phyloP scores from a whole-genome alignment of 1,284 basidiomycete species.

The Boletus semigastroideus region DNA sequence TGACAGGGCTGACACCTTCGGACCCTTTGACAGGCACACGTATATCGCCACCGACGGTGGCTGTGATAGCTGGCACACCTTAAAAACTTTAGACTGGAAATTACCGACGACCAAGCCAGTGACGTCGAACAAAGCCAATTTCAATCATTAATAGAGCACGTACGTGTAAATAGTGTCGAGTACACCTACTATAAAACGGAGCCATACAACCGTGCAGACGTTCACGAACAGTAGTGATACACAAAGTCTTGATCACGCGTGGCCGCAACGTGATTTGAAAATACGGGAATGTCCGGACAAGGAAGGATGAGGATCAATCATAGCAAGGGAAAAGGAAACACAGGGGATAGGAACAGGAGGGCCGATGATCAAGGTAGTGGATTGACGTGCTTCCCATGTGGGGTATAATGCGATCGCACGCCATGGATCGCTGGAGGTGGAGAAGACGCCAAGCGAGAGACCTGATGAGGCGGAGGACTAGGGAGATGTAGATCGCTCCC shows the following conservation, averaged over 20 bases:
- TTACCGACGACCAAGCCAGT: slow-evolving; percentile 25
- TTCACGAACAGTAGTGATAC: slow-evolving; percentile 35
- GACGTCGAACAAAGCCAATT: slow-evolving; percentile 19
- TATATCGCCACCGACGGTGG: slow-evolving; percentile 26
- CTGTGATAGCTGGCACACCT: slow-evolving; percentile 30
- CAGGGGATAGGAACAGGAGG: slow-evolving; percentile 14
- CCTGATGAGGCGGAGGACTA: slow-evolving; percentile 32
- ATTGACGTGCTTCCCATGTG: slow-evolving; percentile 39
- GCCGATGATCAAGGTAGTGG: slow-evolving; percentile 34
- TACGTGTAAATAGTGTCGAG: slow-evolving; percentile 33
- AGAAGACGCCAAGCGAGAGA: slow-evolving; percentile 33
- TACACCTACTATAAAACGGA: slow-evolving; percentile 36
- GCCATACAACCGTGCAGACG: slow-evolving; percentile 23
- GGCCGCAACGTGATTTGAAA: slow-evolving; percentile 29
- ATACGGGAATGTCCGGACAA: slow-evolving; percentile 31
- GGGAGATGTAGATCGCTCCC: slow-evolving; percentile 35
- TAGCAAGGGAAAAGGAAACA: slow-evolving; percentile 21
- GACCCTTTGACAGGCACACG: slow-evolving; percentile 15
- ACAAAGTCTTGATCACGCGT: slow-evolving; percentile 27
- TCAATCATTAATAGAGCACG: slow-evolving; percentile 31
- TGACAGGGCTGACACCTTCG: slow-evolving; percentile 13
- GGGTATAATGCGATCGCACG: slow-evolving; percentile 37
- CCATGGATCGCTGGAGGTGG: slow-evolving; percentile 36
- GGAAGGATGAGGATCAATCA: slow-evolving; percentile 27
- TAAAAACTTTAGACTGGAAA: slow-evolving; percentile 31